Conservation (phyloP, 1,284 basidiomycete genomes). For the Rhodotorula sp. region DNA sequence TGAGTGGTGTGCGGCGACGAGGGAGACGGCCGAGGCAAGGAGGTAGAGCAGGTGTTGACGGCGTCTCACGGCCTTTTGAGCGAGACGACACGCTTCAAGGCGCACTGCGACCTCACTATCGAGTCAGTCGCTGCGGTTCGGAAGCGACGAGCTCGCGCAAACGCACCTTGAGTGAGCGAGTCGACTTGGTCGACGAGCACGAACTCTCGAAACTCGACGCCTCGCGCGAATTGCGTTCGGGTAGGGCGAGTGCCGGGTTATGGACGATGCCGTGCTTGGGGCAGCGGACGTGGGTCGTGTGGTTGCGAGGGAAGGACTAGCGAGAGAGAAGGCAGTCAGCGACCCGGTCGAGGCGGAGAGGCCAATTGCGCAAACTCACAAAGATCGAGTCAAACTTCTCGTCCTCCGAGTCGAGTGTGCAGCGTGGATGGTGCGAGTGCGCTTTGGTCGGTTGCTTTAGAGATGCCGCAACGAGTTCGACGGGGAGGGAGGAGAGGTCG, state of each 20-base stretch:
- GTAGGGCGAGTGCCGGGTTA: slow-evolving; percentile 25
- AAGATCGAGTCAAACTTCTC: background rate
- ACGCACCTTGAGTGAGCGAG: slow-evolving; percentile 7
- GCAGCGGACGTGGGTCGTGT: slow-evolving; percentile 22
- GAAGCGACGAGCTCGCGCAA: background rate
- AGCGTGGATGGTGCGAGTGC: background rate
- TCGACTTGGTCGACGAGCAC: background rate
- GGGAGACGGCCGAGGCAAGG: background rate
- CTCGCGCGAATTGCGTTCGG: slow-evolving; percentile 17
- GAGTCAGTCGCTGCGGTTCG: background rate
- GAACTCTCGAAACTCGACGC: background rate
- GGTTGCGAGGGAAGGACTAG: slow-evolving; percentile 27
- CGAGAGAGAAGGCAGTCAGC: background rate
- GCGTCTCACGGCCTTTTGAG: background rate
- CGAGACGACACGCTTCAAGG: background rate
- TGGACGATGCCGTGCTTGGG: slow-evolving; percentile 34
- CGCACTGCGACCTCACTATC: background rate
- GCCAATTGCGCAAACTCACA: background rate
- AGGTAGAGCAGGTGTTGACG: no score
- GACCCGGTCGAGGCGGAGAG: no score
- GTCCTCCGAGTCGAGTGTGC: background rate
- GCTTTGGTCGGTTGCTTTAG: background rate
- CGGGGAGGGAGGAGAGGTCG: background rate
- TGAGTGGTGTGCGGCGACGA: background rate
- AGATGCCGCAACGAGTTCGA: background rate